Evolutionary conservation across 306 rosid genomes (phyloP), one percentile per base, ranked within the genome.

Genomic region (Citrullus mucosospermus): DNA sequence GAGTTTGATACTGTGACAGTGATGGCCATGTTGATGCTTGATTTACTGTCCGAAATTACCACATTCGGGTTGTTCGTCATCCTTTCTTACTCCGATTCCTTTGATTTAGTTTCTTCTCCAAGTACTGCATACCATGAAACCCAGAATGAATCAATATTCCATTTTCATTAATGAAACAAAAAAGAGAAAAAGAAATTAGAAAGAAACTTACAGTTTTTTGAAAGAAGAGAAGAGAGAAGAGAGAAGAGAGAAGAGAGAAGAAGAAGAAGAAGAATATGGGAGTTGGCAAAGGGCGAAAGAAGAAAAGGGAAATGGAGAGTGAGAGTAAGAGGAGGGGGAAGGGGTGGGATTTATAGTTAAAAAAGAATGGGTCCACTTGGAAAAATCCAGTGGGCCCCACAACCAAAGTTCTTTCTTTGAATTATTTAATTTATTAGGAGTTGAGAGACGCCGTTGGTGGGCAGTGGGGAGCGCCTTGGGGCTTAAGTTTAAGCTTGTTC

Each of bases 41-140:
- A 59, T 78, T 88, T 84, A 0, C 85, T 5, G 1, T 89, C 88
- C 3, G 89, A 54, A 61, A 86, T 77, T 32, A 84, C 44, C 84
- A 89, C 93, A 91, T 92, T 92, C 84, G 88, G 91, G 78, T 88
- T 93, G 78, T 88, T 93, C 53, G 97, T 92, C 56, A 48, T 48
- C 53, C 53, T 48, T 3, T 48, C 3, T 48, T 12, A 48, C 16
- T 12, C 53, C 53, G 4, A 3, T 3, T 1, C 8, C 9, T 3
- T 12, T 46, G 10, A 12, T 48, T 48, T 12, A 12, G 1, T 48
- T 48, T 48, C 53, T 48, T 48, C 4, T 2, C 4, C 53, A 48
- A 5, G 22, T 48, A 48, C 53, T 48, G 5, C 53, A 44, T 6
- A 44, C 5, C 51, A 46, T 46, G 15, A 48, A 48, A 48, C 16